Base-by-base conservation (phyloP, 805 yeast species). In the Hanseniaspora hatyaiensis region DNA sequence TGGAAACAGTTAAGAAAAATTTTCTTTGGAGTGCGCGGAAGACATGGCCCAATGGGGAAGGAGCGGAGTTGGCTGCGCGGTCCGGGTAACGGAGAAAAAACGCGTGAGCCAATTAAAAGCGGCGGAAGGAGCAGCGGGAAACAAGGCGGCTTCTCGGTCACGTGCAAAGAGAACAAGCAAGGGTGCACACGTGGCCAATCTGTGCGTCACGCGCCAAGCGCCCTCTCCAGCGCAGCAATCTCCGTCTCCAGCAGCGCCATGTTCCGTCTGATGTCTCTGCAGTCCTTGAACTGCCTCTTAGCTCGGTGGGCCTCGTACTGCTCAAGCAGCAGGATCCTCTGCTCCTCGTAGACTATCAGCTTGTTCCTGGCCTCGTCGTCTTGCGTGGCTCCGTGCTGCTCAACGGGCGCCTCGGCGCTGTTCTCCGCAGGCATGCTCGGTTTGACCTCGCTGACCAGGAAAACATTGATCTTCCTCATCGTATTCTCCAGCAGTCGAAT, bases 251-350 rank as follows among this genome's bases (percentile, higher is more conserved):
- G 31, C 39, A 42, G 13, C 22, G 19, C 47, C 12, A 42, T 33
- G 20, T 34, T 42, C 9, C 16, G 12, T 20, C 28, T 42, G 11
- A 42, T 31, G 22, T 42, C 28, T n/a, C 34, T 42, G n/a, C 37
- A 28, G 20, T 42, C 47, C 20, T 34, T 42, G 12, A 42, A 42
- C 15, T 42, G 39, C n/a, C 47, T 26, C 20, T 42, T 42, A 3
- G 29, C n/a, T 3, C 24, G 33, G 11, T 28, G 28, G 2, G 5
- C 13, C 8, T 42, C 23, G 8, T 33, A 32, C 31, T 42, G 47
- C 20, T 42, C 22, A 1, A 31, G 15, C 23, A 42, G 28, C n/a
- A 42, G 15, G 3, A 42, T 6, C 31, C 15, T 34, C 9, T 42
- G 47, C 11, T 42, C 47, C 23, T 42, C 31, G 20, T 42, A 42